These are phyloP conservation scores for Fusarium sambucinum DNA, from an alignment of 2,329 filamentous ascomycete genomes.

Conservation along the genomic window DNA sequence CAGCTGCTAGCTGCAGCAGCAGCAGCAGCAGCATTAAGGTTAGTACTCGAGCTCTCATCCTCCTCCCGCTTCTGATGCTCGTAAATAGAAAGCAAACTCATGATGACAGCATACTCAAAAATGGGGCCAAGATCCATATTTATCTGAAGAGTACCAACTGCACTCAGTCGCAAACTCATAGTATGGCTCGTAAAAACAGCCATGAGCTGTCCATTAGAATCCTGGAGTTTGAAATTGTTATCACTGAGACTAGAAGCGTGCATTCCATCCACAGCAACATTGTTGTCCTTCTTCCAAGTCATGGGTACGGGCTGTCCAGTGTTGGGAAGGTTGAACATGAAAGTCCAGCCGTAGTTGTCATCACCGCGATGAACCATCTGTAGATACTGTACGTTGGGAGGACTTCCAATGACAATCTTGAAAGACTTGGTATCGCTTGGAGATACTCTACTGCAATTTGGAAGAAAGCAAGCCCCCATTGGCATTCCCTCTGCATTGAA, in stretches of 20 bases:
- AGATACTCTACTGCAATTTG: not conserved
- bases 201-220: not conserved
- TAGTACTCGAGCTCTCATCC: not conserved
- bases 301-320: not conserved
- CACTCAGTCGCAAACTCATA: not conserved
- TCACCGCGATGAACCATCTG: not conserved
- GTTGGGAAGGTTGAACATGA: not conserved
- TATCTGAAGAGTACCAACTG: not conserved
- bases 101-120: not conserved
- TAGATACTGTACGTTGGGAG: not conserved
- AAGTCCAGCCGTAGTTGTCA: not conserved
- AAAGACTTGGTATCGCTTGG: not conserved
- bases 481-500: not conserved
- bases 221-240: not conserved
- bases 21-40: not conserved
- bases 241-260: not conserved
- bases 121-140: not conserved
- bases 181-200: not conserved
- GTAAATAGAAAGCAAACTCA: not conserved
- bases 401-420: not conserved
- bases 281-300: not conserved
- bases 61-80: not conserved
- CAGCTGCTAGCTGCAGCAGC: not conserved
- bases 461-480: not conserved
- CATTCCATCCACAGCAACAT: not conserved